Evolutionary conservation across 176 grass and related monocot genomes (phyloP), one percentile per base, ranked within the genome.

Genomic region (Alloteropsis semialata): DNA sequence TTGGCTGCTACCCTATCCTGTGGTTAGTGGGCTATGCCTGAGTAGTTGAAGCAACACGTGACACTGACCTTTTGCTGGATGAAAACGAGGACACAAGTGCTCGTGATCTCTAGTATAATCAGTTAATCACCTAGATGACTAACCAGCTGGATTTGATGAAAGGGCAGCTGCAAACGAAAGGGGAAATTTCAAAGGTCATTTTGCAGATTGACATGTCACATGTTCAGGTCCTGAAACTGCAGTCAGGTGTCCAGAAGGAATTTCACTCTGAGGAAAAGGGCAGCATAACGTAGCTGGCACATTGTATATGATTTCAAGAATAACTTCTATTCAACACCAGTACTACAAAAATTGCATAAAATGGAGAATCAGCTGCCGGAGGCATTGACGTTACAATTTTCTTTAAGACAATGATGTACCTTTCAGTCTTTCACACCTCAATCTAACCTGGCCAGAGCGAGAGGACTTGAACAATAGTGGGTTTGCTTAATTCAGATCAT

Each of bases 21-120:
- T 41, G 57, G 62, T 85, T 32, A 86, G 79, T n/a, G 49, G 49
- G 38, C 64, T 86, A 43, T 74, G 67, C 72, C 78, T 83, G 58
- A 86, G 79, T 50, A 83, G 84, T 83, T 86, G 84, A 82, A 78
- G 33, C 83, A 39, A 71, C 21, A 77, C 24, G 77, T 0, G 4
- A 55, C 55, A 54, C 42, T 19, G 7, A 54, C 32, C 71, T 18
- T 41, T 76, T 28, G 43, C 15, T 46, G 49, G 63, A 56, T 72
- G 43, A 25, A 54, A 73, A 45, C 8, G 33, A 5, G 24, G 38
- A 29, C 32, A 41, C 74, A 60, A 28, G 32, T 18, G 6, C 57
- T 54, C 6, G 16, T 6, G 22, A 29, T 73, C 34, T 78, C 8
- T 51, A 25, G 69, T 34, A 44, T 11, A 74, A 59, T 61, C 39